phyloP scores from a whole-genome alignment of 495 filamentous ascomycete species.

The Tuber melanosporum region DNA sequence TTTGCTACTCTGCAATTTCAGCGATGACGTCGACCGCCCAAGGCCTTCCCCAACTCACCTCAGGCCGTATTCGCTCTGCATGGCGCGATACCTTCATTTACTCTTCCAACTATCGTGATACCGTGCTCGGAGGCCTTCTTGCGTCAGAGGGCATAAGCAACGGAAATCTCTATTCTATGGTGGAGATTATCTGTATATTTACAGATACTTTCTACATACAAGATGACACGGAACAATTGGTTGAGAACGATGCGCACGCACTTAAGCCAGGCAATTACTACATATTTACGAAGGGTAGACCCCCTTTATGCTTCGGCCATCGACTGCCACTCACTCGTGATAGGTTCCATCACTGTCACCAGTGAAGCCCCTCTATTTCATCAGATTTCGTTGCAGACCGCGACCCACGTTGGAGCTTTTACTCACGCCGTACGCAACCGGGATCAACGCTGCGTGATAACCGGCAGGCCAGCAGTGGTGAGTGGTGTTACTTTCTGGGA shows the following conservation, averaged over 20 bases:
- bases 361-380: conserved; percentile 39
- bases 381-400: conserved; percentile 29
- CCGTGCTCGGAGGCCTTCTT: conserved; percentile 41
- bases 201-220: conserved; percentile 29
- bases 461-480: conserved; percentile 25
- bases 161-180: conserved; percentile 43
- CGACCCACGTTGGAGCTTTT: conserved; percentile 38
- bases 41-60: neutral
- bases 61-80: conserved; percentile 29
- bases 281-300: conserved; percentile 30
- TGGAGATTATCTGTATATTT: conserved; percentile 38
- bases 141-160: conserved; percentile 43
- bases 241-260: conserved; percentile 36
- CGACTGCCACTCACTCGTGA: conserved; percentile 28
- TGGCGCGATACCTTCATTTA: conserved; percentile 43
- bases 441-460: conserved; percentile 43
- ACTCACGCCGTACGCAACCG: conserved; percentile 32
- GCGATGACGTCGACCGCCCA: neutral
- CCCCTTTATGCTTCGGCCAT: conserved; percentile 32
- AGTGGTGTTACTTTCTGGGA: conserved; percentile 17
- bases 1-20: neutral
- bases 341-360: conserved; percentile 32
- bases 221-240: conserved; percentile 27
- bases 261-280: conserved; percentile 42
- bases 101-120: conserved; percentile 38